A percentile compares a stretch with the other conserved stretches of the same genome.
These are phyloP conservation scores for Raddia guianensis DNA, from an alignment of 176 grass and related monocot genomes.

Conservation along the genomic window DNA sequence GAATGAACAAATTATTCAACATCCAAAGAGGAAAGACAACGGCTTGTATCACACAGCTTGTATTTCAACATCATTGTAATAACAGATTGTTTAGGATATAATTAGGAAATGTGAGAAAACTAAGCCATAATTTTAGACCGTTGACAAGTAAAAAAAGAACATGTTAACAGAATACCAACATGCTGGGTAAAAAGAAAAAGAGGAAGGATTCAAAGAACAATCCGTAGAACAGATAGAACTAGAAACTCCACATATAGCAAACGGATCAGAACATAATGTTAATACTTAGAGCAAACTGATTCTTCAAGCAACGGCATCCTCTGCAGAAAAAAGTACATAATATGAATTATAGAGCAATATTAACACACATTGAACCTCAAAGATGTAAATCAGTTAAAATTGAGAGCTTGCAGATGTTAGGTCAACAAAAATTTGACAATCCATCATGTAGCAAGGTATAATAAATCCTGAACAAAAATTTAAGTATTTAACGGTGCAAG, in stretches of 20 bases:
- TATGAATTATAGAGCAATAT: conserved; percentile 30
- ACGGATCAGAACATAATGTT: conserved; percentile 55
- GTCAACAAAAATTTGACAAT: conserved; percentile 18
- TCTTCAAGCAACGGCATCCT: conserved; percentile 70
- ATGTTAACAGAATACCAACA: neutral
- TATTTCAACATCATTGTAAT: conserved; percentile 12
- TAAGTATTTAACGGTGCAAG: neutral
- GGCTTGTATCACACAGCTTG: no score
- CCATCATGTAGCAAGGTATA: neutral
- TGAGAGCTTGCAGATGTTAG: conserved; percentile 19
- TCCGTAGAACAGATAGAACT: neutral
- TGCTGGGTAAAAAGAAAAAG: neutral
- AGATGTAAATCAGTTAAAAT: conserved; percentile 24
- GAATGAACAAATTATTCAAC: no score
- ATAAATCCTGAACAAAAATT: conserved; percentile 1
- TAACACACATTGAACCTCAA: conserved; percentile 19
- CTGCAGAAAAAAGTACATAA: conserved; percentile 40
- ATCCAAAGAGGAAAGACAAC: no score
- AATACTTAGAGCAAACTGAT: conserved; percentile 53
- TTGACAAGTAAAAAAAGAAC: neutral
- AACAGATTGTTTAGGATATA: conserved; percentile 8
- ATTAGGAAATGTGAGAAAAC: neutral
- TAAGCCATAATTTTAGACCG: neutral
- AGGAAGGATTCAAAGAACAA: neutral
- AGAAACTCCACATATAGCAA: conserved; percentile 50